Evolutionary conservation across 805 yeast genomes (phyloP).

Genomic region (Cyberlindnera euphorbiiphila): DNA sequence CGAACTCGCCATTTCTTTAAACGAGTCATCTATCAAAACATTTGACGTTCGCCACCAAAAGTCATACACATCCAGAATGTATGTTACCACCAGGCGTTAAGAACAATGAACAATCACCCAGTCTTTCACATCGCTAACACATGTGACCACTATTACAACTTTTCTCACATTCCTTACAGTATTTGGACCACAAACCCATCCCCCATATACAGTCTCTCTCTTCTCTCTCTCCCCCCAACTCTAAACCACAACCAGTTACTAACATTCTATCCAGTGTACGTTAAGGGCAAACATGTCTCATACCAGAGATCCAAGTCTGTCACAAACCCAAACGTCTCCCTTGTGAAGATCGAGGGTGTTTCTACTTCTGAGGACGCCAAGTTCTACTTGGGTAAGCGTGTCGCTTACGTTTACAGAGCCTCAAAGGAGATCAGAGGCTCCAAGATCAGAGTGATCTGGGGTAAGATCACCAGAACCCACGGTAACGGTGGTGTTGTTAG

Average conservation of each 20-base stretch:
- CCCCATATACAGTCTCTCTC: not conserved
- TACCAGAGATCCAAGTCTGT: slow-evolving; percentile 99
- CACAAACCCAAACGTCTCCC: slow-evolving; percentile 96
- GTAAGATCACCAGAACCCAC: slow-evolving; percentile 98
- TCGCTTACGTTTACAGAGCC: slow-evolving; percentile 99
- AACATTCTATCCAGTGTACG: slow-evolving; percentile 73
- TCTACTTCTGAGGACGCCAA: slow-evolving; percentile 87
- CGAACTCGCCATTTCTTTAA: too few species aligned
- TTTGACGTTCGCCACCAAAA: too few species aligned
- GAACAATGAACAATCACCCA: too few species aligned
- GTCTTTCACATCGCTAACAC: too few species aligned
- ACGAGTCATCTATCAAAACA: too few species aligned
- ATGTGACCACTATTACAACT: too few species aligned
- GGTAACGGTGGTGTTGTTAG: slow-evolving; percentile 98
- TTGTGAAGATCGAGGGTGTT: slow-evolving; percentile 97
- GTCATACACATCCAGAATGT: too few species aligned
- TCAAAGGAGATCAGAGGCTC: slow-evolving; percentile 97
- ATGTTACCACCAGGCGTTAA: too few species aligned
- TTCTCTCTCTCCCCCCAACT: not conserved
- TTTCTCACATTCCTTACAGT: too few species aligned
- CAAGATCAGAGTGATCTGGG: slow-evolving; percentile 99
- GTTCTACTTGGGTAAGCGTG: slow-evolving; percentile 99
- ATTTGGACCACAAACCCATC: too few species aligned
- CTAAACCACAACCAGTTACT: slow-evolving; percentile 16
- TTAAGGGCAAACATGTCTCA: slow-evolving; percentile 99